These are phyloP conservation scores for Camelina neglecta DNA, from an alignment of 345 rosid species.

Conservation along the genomic window DNA sequence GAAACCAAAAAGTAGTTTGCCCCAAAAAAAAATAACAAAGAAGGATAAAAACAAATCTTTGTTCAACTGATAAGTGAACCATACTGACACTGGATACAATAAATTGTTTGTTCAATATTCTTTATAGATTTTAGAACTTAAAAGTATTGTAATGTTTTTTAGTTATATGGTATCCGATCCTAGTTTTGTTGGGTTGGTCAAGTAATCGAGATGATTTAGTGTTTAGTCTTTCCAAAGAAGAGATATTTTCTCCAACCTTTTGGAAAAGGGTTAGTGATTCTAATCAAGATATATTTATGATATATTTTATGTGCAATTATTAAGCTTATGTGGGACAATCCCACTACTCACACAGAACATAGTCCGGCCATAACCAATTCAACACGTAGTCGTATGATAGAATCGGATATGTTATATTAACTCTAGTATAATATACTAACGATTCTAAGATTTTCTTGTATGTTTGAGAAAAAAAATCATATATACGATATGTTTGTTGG, in stretches of 20 bases:
- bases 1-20: constrained; percentile 12
- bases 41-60: neutral
- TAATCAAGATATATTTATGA: constrained; percentile 16
- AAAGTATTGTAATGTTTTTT: neutral
- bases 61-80: neutral
- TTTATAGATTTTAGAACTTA: neutral
- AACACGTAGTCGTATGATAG: constrained; percentile 34
- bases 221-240: constrained; percentile 25
- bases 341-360: constrained; percentile 1
- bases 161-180: constrained; percentile 19
- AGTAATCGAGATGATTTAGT: constrained; percentile 10
- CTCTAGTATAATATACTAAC: constrained; percentile 1
- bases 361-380: constrained; percentile 19
- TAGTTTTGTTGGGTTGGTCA: constrained; percentile 12
- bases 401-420: constrained; percentile 16
- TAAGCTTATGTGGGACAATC: constrained; percentile 39
- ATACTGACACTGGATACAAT: neutral
- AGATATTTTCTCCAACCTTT: constrained; percentile 26
- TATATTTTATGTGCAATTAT: constrained; percentile 28
- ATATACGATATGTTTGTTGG: neutral
- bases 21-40: neutral
- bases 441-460: constrained; percentile 7
- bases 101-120: neutral
- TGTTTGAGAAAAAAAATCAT: neutral
- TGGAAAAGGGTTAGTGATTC: constrained; percentile 36